Percentiles rank a stretch among this genome's conserved stretches.
Evolutionary conservation across 495 filamentous ascomycete genomes (phyloP).

Genomic region (Rhypophila decipiens): DNA sequence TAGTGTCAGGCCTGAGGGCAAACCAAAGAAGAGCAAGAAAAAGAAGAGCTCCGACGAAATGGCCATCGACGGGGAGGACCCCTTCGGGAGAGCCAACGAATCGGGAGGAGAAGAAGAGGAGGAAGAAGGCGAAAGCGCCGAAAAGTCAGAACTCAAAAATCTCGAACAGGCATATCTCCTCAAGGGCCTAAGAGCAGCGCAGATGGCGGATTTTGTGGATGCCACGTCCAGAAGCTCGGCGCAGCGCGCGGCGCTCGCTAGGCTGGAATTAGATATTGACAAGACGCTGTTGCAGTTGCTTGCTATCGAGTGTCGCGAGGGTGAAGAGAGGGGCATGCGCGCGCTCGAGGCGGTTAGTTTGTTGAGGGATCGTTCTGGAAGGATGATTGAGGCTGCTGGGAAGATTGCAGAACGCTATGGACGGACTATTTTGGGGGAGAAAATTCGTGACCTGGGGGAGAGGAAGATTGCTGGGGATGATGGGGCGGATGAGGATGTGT

Average conservation of each 20-base stretch:
- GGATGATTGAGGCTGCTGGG: constrained; percentile 77
- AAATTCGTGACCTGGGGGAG: constrained; percentile 77
- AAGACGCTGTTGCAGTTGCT: constrained; percentile 85
- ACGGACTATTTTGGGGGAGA: constrained; percentile 69
- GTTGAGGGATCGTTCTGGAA: constrained; percentile 70
- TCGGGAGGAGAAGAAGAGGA: constrained; percentile 19
- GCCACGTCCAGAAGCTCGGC: constrained; percentile 41
- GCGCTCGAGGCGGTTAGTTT: constrained; percentile 76
- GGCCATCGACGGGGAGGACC: constrained; percentile 25
- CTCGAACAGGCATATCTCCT: constrained; percentile 78
- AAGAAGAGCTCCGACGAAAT: constrained; percentile 23
- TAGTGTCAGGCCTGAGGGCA: constrained; percentile 33
- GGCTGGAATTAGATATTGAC: constrained; percentile 74
- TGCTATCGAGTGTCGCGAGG: constrained; percentile 82
- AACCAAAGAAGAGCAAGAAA: constrained; percentile 31
- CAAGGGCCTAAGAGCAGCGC: constrained; percentile 59
- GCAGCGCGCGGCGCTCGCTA: constrained; percentile 62
- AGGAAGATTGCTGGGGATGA: constrained; percentile 55
- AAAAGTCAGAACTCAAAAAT: constrained; percentile 27
- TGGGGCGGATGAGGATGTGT: constrained; percentile 7
- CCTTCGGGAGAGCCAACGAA: constrained; percentile 19
- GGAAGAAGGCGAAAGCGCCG: constrained; percentile 9
- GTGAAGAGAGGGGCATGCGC: constrained; percentile 89
- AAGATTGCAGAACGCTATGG: constrained; percentile 80
- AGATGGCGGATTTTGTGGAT: constrained; percentile 65